Evolutionary conservation across 78 protist species (phyloP).

Genomic region (Trichosphaerium sp.): DNA sequence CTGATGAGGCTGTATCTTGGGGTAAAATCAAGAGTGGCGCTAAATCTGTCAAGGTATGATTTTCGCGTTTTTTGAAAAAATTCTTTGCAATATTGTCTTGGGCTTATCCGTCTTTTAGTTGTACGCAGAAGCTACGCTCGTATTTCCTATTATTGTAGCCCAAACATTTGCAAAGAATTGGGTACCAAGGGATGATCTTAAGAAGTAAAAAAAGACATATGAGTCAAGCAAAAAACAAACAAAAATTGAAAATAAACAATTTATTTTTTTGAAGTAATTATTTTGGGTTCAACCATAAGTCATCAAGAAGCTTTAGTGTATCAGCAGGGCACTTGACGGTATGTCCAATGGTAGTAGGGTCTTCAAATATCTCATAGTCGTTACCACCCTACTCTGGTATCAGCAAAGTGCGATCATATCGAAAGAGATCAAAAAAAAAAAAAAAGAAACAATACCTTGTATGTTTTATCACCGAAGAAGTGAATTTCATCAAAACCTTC

Average conservation of each 20-base stretch:
- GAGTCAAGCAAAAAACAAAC: no score
- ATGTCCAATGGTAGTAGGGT: conserved; percentile 35
- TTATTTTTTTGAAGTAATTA: neutral
- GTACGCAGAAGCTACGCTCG: conserved; percentile 66
- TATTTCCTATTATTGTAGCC: conserved; percentile 75
- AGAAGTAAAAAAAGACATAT: no score
- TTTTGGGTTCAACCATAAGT: conserved; percentile 47
- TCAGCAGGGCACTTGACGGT: conserved; percentile 86
- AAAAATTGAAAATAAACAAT: neutral
- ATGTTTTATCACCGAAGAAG: conserved; percentile 98
- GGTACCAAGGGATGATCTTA: no score
- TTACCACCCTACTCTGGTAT: conserved; percentile 86
- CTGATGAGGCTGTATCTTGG: conserved; percentile 99
- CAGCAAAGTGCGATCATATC: neutral
- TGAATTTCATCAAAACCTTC: conserved; percentile 60
- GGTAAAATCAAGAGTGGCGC: conserved; percentile 90
- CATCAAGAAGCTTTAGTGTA: conserved; percentile 53
- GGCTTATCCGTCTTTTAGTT: conserved; percentile 1
- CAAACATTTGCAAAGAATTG: conserved; percentile 63
- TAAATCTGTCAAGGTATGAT: conserved; percentile 88
- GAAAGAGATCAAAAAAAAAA: neutral
- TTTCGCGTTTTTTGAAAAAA: no score
- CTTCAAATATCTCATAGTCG: conserved; percentile 91
- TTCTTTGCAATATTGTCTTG: neutral
- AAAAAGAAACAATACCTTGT: neutral